A percentile compares a stretch with the other conserved stretches of the same genome.
Conservation (phyloP, 805 yeast species). For the Nakazawaea siamensis region DNA sequence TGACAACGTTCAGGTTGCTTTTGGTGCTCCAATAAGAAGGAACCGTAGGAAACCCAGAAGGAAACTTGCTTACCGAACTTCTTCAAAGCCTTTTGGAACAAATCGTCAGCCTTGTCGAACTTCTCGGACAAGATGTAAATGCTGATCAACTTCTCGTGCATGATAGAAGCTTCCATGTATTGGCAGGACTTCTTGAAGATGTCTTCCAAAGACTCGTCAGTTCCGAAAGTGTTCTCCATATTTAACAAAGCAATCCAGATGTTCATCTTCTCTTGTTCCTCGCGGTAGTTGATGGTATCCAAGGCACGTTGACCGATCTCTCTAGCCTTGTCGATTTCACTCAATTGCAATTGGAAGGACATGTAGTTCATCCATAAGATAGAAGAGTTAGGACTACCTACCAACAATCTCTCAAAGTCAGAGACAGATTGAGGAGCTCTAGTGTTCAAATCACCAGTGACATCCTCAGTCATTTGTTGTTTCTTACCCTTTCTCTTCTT, state of each 20-base stretch:
- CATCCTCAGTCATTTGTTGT: slow-evolving; percentile 51
- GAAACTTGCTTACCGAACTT: slow-evolving; percentile 67
- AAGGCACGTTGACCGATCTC: slow-evolving; percentile 90
- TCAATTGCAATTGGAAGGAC: slow-evolving; percentile 93
- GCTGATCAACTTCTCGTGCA: slow-evolving; percentile 72
- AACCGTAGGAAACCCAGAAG: slow-evolving; percentile 80
- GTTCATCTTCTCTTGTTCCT: slow-evolving; percentile 87
- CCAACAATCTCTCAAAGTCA: slow-evolving; percentile 86
- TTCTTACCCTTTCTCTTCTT: slow-evolving; percentile 36
- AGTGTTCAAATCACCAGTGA: slow-evolving; percentile 75
- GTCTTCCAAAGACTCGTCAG: slow-evolving; percentile 71
- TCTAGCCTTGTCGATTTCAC: slow-evolving; percentile 92
- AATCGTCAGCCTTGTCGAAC: slow-evolving; percentile 55
- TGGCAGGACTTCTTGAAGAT: slow-evolving; percentile 80
- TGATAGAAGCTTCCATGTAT: slow-evolving; percentile 79
- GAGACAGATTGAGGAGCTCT: slow-evolving; percentile 85
- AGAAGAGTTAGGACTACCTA: slow-evolving; percentile 92
- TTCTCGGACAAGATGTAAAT: slow-evolving; percentile 74
- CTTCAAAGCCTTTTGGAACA: slow-evolving; percentile 64
- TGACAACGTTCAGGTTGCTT: slow-evolving; percentile 54
- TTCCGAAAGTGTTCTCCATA: slow-evolving; percentile 90
- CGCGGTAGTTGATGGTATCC: slow-evolving; percentile 82
- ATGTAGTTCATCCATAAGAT: slow-evolving; percentile 95
- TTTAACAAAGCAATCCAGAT: slow-evolving; percentile 94
- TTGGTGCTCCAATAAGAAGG: slow-evolving; percentile 61